phyloP scores from a whole-genome alignment of 176 grass and related monocot genomes.

The Zizania latifolia region DNA sequence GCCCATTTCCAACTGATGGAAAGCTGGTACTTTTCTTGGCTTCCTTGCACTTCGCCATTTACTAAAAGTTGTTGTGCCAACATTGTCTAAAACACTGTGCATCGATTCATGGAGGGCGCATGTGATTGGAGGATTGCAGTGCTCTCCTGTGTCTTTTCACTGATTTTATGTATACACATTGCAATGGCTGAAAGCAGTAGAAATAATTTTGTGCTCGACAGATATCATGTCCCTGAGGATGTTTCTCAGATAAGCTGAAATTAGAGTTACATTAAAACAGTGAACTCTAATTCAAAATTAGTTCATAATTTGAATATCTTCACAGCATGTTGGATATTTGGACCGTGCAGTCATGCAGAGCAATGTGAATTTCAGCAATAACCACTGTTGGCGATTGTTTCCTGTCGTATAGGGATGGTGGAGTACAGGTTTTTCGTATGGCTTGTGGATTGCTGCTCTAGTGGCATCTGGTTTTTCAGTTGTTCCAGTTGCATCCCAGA shows the following conservation, averaged over 20 bases:
- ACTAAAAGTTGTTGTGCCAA: background rate
- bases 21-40: conserved; percentile 53
- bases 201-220: background rate
- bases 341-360: background rate
- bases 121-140: background rate
- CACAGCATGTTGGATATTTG: background rate
- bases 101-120: background rate
- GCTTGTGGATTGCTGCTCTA: conserved; percentile 87
- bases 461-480: conserved; percentile 88
- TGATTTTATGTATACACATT: background rate
- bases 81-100: background rate
- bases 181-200: background rate
- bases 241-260: background rate
- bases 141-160: background rate
- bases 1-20: conserved; percentile 77
- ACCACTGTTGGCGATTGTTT: background rate
- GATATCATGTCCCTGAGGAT: conserved; percentile 9
- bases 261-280: background rate
- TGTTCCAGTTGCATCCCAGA: conserved; percentile 56
- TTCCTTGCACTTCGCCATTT: background rate
- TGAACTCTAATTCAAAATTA: background rate
- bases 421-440: conserved; percentile 89
- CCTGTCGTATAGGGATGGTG: conserved; percentile 68
- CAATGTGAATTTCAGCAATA: background rate
- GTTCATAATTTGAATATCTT: background rate